Conservation (phyloP, 1,284 basidiomycete genomes). For the Exsudoporus floridanus region DNA sequence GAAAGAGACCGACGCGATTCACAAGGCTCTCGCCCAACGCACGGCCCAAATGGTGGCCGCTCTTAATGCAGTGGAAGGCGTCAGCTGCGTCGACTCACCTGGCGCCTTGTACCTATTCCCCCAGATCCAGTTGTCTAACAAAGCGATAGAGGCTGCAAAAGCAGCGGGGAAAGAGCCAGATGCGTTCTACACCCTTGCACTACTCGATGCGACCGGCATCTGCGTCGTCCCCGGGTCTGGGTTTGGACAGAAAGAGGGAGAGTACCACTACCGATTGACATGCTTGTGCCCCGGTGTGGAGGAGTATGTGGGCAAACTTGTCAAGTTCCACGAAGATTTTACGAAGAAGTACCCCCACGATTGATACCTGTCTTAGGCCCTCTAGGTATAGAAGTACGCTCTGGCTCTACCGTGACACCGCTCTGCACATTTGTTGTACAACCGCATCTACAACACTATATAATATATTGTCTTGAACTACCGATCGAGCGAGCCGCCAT, state of each 20-base stretch:
- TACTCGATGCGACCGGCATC: constrained; percentile 89
- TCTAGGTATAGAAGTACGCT: neutral
- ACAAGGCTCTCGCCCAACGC: constrained; percentile 70
- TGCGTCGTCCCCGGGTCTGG: constrained; percentile 91
- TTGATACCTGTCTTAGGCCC: constrained; percentile 17
- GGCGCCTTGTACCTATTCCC: constrained; percentile 92
- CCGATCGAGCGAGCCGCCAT: neutral
- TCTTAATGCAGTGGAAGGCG: constrained; percentile 76
- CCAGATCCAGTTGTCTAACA: constrained; percentile 64
- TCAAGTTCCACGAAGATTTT: constrained; percentile 81
- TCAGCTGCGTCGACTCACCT: constrained; percentile 84
- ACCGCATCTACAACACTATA: constrained; percentile 2
- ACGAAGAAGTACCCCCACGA: constrained; percentile 58
- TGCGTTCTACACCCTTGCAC: constrained; percentile 79
- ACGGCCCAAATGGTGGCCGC: constrained; percentile 73
- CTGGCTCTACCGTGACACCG: neutral
- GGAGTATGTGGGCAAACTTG: constrained; percentile 83
- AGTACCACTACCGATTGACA: constrained; percentile 86
- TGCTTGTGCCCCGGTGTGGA: constrained; percentile 89
- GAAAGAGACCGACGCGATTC: constrained; percentile 78
- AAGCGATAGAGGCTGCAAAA: constrained; percentile 73
- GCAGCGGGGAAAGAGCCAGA: constrained; percentile 78
- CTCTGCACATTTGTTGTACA: neutral
- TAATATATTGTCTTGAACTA: neutral
- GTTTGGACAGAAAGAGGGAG: constrained; percentile 87